Evolutionary conservation across 116 monocot genomes (phyloP).

Genomic region (Papilionanthe hybrid): DNA sequence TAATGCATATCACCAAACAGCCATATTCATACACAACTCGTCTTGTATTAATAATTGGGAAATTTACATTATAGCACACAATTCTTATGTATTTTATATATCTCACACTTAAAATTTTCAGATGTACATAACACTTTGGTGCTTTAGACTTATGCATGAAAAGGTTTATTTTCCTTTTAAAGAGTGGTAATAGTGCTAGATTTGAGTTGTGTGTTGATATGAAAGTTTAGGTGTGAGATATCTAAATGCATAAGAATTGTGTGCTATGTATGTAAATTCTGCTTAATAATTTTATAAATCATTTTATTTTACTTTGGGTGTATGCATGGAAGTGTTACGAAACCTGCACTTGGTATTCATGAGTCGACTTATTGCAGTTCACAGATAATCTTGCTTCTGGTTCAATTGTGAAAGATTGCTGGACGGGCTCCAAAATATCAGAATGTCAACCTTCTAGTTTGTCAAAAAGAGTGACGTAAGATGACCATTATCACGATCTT

Average conservation of each 20-base stretch:
- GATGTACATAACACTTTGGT: too few species aligned
- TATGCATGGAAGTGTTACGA: neutral
- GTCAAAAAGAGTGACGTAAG: neutral
- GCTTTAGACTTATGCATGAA: too few species aligned
- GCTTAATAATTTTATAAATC: neutral
- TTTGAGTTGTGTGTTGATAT: too few species aligned
- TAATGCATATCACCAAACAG: neutral
- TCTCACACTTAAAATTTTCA: too few species aligned
- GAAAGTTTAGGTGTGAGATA: too few species aligned
- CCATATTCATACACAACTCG: neutral
- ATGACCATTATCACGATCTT: neutral
- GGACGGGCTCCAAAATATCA: constrained; percentile 11
- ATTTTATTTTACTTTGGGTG: neutral
- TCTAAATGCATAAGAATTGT: too few species aligned
- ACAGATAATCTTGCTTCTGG: neutral
- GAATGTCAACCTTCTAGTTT: constrained; percentile 12
- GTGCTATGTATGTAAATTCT: too few species aligned
- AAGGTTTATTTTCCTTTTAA: too few species aligned
- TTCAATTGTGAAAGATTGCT: constrained; percentile 14
- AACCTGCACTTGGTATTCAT: constrained; percentile 3
- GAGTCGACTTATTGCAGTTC: constrained; percentile 11
- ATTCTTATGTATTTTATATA: too few species aligned
- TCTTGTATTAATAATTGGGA: neutral
- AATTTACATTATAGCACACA: too few species aligned
- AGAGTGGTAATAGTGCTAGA: too few species aligned